A percentile compares a stretch with the other conserved stretches of the same genome.
Conservation (phyloP, 2,329 filamentous ascomycete genomes). For the Fusarium fujikuroi region DNA sequence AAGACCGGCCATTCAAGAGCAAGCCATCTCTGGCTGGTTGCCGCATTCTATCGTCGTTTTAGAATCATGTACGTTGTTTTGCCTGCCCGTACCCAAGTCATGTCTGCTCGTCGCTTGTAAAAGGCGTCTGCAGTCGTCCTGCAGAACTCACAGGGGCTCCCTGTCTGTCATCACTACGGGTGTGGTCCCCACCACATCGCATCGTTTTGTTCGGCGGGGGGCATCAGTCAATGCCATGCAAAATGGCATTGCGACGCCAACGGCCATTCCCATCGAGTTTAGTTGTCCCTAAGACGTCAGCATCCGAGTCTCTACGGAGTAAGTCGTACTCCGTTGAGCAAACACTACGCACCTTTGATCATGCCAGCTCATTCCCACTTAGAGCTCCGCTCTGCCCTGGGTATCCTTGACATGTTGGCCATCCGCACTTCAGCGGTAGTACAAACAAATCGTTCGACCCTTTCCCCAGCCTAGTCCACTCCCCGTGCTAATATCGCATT, state of each 20-base stretch:
- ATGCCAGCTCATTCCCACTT: slow-evolving; percentile 44
- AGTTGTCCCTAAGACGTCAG: slow-evolving; percentile 44
- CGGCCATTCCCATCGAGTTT: slow-evolving; percentile 45
- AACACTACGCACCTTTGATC: slow-evolving; percentile 43
- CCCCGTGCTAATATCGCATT: slow-evolving; percentile 39
- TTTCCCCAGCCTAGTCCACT: slow-evolving; percentile 37
- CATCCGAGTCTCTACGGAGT: slow-evolving; percentile 33
- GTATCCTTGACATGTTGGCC: slow-evolving; percentile 45
- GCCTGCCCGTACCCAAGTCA: slow-evolving; percentile 13
- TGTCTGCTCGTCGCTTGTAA: slow-evolving; percentile 6
- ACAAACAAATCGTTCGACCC: slow-evolving; percentile 46
- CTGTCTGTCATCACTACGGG: slow-evolving; percentile 44
- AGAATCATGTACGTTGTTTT: slow-evolving; percentile 18
- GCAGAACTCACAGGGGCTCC: slow-evolving; percentile 42
- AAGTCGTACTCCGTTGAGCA: slow-evolving; percentile 36
- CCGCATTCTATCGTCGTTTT: not conserved
- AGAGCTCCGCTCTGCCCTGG: slow-evolving; percentile 39
- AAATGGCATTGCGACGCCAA: slow-evolving; percentile 45
- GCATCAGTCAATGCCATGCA: slow-evolving; percentile 45
- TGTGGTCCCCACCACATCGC: slow-evolving; percentile 38
- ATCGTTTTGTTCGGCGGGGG: slow-evolving; percentile 39
- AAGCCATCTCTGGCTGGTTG: not conserved
- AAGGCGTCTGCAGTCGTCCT: slow-evolving; percentile 33
- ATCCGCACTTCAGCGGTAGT: slow-evolving; percentile 41
- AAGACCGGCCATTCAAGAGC: not conserved